Evolutionary conservation across 495 filamentous ascomycete genomes (phyloP).

Genomic region (Apodospora peruviana): DNA sequence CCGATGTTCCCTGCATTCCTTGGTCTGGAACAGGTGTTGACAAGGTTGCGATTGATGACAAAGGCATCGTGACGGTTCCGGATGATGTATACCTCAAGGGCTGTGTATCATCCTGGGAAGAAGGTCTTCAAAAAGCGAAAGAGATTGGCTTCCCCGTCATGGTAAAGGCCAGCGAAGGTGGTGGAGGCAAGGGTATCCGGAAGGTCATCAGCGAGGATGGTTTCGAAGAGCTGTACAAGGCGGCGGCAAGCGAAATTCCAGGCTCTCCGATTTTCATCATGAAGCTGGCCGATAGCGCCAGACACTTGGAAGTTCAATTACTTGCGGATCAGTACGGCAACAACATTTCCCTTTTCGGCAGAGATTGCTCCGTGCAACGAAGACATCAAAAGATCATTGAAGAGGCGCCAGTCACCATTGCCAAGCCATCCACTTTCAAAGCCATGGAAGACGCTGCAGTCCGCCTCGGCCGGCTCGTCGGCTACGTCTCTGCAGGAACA

Average conservation of each 20-base stretch:
- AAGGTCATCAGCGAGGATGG: conserved; percentile 85
- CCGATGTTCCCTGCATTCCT: conserved; percentile 93
- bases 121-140: conserved; percentile 79
- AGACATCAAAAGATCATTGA: conserved; percentile 99
- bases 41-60: conserved; percentile 66
- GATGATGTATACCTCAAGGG: conserved; percentile 85
- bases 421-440: conserved; percentile 80
- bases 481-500: conserved; percentile 97
- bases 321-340: conserved; percentile 98
- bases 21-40: conserved; percentile 95
- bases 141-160: conserved; percentile 98
- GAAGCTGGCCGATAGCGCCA: conserved; percentile 95
- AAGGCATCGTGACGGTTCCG: conserved; percentile 88
- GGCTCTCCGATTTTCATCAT: conserved; percentile 99
- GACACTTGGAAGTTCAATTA: conserved; percentile 96
- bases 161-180: conserved; percentile 99
- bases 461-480: conserved; percentile 85
- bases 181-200: conserved; percentile 98
- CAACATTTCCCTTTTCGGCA: conserved; percentile 96
- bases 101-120: conserved; percentile 80
- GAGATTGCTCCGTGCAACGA: conserved; percentile 98
- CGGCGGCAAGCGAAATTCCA: conserved; percentile 95
- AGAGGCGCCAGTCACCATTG: conserved; percentile 95
- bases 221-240: conserved; percentile 82
- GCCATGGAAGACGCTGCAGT: conserved; percentile 97